These are phyloP conservation scores for Citrus reticulata DNA, from an alignment of 345 rosid species.

Conservation along the genomic window DNA sequence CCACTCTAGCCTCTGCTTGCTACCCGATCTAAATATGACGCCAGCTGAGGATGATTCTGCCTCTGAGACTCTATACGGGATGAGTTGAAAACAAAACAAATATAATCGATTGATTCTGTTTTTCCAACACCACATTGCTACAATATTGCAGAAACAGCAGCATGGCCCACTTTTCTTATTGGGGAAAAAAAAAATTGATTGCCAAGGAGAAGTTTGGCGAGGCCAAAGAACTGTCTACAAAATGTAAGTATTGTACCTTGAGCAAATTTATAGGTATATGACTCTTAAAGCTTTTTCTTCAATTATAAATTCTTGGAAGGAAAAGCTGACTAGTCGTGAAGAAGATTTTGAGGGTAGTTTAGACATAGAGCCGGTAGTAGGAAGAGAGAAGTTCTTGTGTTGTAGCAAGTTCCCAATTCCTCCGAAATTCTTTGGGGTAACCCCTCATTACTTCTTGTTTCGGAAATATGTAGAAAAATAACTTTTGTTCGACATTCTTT, in stretches of 20 bases:
- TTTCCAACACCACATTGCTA: not conserved
- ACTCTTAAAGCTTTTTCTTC: not conserved
- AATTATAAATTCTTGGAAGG: not conserved
- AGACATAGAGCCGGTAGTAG: conserved; percentile 6
- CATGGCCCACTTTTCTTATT: not conserved
- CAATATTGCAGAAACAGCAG: not conserved
- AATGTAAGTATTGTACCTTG: not conserved
- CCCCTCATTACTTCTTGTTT: conserved; percentile 27
- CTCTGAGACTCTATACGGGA: conserved; percentile 29
- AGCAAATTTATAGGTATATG: not conserved
- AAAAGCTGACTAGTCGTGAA: not conserved
- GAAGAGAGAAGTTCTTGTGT: not conserved
- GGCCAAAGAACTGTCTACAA: not conserved
- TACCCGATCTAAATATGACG: conserved; percentile 78
- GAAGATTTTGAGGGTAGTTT: conserved; percentile 7
- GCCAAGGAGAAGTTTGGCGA: not conserved
- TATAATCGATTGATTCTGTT: not conserved
- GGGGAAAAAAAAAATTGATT: not conserved
- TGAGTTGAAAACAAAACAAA: conserved; percentile 30
- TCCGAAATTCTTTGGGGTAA: conserved; percentile 28
- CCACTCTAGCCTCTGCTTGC: conserved; percentile 26
- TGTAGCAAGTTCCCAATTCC: conserved; percentile 7
- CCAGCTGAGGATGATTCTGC: conserved; percentile 48
- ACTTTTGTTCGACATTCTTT: conserved; percentile 24
- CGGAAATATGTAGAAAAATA: conserved; percentile 23